Percentiles rank a stretch among this genome's conserved stretches.
These are phyloP conservation scores for Taxillus chinensis DNA, from an alignment of 164 flowering plant genomes.

Conservation along the genomic window DNA sequence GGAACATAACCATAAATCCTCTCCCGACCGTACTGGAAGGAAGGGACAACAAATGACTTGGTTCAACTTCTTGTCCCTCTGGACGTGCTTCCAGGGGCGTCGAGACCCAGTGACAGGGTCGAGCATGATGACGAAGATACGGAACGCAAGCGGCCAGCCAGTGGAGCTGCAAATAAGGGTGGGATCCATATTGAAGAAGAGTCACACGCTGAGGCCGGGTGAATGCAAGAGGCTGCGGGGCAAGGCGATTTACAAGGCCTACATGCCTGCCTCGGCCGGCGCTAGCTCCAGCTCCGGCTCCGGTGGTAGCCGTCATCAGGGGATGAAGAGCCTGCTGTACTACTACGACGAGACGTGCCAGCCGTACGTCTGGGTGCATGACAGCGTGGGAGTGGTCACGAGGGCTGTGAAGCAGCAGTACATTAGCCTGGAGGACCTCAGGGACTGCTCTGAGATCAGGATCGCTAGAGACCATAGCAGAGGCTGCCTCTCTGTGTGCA, in stretches of 20 bases:
- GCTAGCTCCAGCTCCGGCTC: background rate
- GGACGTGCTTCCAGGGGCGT: slow-evolving; percentile 45
- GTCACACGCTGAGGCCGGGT: slow-evolving; percentile 63
- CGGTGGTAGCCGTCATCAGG: slow-evolving; percentile 14
- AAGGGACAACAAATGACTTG: slow-evolving; percentile 18
- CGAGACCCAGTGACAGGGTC: slow-evolving; percentile 30
- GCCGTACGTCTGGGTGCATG: slow-evolving; percentile 80
- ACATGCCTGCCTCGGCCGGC: slow-evolving; percentile 34
- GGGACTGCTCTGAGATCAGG: slow-evolving; percentile 66
- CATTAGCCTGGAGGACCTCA: slow-evolving; percentile 67
- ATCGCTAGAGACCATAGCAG: slow-evolving; percentile 58
- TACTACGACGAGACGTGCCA: slow-evolving; percentile 65
- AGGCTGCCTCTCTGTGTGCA: slow-evolving; percentile 58
- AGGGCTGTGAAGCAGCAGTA: slow-evolving; percentile 83
- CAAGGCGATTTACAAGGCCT: slow-evolving; percentile 66
- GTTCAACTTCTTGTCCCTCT: slow-evolving; percentile 16
- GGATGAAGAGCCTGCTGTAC: slow-evolving; percentile 43
- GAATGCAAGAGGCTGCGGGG: slow-evolving; percentile 59
- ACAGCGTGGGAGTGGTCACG: slow-evolving; percentile 35
- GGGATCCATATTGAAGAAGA: slow-evolving; percentile 66
- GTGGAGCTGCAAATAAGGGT: slow-evolving; percentile 75
- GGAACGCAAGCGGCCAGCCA: slow-evolving; percentile 57
- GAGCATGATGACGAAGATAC: slow-evolving; percentile 46
- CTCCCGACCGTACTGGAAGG: too few relatives aligned
- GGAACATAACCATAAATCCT: too few relatives aligned